Evolutionary conservation across 441 rosid species (phyloP).

Genomic region (Erodium texanum): DNA sequence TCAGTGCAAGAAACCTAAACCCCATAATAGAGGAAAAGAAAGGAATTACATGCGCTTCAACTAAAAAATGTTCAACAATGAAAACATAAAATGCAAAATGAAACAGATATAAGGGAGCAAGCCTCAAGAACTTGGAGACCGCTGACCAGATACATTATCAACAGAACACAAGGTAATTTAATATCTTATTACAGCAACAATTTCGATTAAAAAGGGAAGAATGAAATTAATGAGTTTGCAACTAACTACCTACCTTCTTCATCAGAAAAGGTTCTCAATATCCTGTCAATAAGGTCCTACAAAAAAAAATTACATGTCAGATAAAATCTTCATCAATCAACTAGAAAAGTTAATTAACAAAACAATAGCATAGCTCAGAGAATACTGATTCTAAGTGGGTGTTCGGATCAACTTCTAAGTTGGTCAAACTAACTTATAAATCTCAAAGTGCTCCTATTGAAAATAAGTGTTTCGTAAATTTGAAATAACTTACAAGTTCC

Average conservation of each 20-base stretch:
- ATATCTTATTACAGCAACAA: not conserved
- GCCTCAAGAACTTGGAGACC: not conserved
- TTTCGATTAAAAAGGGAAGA: not conserved
- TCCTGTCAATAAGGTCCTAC: constrained; percentile 88
- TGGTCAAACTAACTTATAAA: not conserved
- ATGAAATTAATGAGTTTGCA: not conserved
- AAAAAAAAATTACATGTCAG: constrained; percentile 14
- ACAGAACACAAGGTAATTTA: not conserved
- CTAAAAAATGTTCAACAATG: not conserved
- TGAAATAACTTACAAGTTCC: not conserved
- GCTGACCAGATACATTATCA: not conserved
- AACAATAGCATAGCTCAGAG: not conserved
- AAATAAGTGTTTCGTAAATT: too few species aligned
- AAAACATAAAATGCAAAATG: not conserved
- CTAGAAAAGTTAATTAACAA: not conserved
- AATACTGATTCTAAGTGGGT: not conserved
- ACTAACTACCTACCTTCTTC: constrained; percentile 50
- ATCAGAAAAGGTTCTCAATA: constrained; percentile 55
- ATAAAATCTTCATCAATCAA: not conserved
- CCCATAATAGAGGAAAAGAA: too few species aligned
- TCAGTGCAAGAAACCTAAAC: not conserved
- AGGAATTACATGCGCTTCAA: not conserved
- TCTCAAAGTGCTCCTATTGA: not conserved
- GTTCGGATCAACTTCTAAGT: not conserved
- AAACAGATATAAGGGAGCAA: not conserved